phyloP scores from a whole-genome alignment of 179 eudicot genomes.

The Beta macrorhiza region DNA sequence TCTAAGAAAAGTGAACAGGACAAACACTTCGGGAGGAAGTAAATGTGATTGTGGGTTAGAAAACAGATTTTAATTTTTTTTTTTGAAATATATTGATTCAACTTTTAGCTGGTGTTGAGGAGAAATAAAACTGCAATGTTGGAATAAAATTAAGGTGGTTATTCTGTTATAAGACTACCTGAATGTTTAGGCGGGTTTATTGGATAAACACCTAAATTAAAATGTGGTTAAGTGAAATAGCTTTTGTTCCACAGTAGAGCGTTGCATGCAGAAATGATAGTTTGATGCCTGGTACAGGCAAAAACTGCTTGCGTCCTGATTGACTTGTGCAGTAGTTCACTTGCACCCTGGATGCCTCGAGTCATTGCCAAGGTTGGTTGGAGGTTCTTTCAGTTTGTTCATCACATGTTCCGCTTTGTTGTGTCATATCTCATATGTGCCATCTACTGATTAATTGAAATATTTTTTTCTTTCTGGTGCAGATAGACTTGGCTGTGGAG shows the following conservation, averaged over 20 bases:
- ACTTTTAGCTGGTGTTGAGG: not conserved
- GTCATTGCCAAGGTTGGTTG: slow-evolving; percentile 71
- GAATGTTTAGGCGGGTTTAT: not conserved
- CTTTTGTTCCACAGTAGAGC: not conserved
- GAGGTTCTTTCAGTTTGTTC: slow-evolving; percentile 8
- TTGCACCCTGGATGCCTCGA: slow-evolving; percentile 80
- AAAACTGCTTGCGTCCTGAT: slow-evolving; percentile 75
- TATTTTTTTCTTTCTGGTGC: slow-evolving; percentile 22
- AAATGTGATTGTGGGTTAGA: not conserved
- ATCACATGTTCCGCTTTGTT: not conserved
- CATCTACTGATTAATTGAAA: slow-evolving; percentile 15
- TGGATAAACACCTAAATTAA: not conserved
- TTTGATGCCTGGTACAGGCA: slow-evolving; percentile 48
- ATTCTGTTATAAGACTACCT: not conserved
- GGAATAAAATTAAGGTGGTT: not conserved
- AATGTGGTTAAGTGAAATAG: not conserved
- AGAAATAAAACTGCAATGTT: not conserved
- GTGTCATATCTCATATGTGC: not conserved
- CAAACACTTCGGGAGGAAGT: not conserved
- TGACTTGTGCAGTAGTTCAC: slow-evolving; percentile 69
- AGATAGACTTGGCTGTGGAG: slow-evolving; percentile 84
- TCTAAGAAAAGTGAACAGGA: too few relatives aligned
- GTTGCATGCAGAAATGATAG: slow-evolving; percentile 18
- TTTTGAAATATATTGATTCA: not conserved
- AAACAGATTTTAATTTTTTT: not conserved